phyloP scores from a whole-genome alignment of 306 rosid species.

The Inga laurina region DNA sequence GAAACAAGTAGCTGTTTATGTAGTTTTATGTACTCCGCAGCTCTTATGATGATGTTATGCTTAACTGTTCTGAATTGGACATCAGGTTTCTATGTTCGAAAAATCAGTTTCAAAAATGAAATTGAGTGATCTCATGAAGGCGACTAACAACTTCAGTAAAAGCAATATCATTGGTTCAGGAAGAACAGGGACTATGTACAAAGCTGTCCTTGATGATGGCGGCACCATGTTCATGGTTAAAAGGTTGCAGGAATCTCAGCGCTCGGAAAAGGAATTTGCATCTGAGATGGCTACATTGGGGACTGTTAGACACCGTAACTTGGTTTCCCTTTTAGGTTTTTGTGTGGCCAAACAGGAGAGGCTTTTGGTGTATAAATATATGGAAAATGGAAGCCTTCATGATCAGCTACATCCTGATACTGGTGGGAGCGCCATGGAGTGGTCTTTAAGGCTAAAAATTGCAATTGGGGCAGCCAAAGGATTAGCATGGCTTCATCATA shows the following conservation, averaged over 20 bases:
- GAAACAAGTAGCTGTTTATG: not conserved
- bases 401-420: conserved; percentile 62
- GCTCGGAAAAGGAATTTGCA: conserved; percentile 76
- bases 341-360: conserved; percentile 83
- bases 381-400: conserved; percentile 83
- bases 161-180: conserved; percentile 72
- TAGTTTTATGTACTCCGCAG: conserved; percentile 9
- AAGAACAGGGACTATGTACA: conserved; percentile 83
- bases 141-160: conserved; percentile 74
- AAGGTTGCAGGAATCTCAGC: conserved; percentile 89
- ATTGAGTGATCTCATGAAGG: conserved; percentile 90
- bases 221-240: conserved; percentile 71
- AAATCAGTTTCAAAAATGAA: conserved; percentile 73
- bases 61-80: conserved; percentile 30
- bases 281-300: conserved; percentile 89
- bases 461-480: conserved; percentile 95
- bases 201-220: conserved; percentile 75
- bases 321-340: conserved; percentile 90
- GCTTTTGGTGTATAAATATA: conserved; percentile 68
- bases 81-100: conserved; percentile 86
- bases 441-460: conserved; percentile 79
- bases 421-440: conserved; percentile 55
- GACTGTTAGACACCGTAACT: conserved; percentile 60
- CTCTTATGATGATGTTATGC: conserved; percentile 23
- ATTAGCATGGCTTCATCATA: conserved; percentile 92